Conservation (phyloP, 73 alveolate genomes). For the Paramecium octaurelia region DNA sequence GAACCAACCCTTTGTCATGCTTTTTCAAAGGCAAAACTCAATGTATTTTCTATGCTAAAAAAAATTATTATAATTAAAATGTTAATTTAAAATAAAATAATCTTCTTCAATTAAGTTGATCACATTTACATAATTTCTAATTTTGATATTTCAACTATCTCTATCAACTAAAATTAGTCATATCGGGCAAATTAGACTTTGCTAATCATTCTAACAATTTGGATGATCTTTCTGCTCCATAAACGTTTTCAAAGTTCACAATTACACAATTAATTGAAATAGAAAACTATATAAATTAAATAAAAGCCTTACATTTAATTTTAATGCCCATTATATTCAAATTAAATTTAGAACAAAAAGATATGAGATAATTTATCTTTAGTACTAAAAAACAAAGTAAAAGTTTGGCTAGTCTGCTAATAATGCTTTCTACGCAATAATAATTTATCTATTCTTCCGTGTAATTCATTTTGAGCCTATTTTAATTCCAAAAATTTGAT, state of each 20-base stretch:
- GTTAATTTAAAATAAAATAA: neutral
- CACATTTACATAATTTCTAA: neutral
- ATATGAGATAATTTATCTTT: no score
- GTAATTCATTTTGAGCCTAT: no score
- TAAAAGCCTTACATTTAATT: no score
- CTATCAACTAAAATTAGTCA: neutral
- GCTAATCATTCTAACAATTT: neutral
- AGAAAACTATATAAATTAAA: no score
- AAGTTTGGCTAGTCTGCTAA: no score
- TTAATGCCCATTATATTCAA: no score
- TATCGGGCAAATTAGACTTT: neutral
- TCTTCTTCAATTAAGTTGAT: neutral
- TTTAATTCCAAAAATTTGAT: no score
- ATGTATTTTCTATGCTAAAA: neutral
- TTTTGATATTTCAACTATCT: neutral
- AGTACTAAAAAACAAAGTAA: no score
- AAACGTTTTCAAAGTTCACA: neutral
- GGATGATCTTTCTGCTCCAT: neutral
- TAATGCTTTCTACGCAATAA: no score
- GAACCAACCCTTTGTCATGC: neutral
- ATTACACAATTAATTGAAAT: neutral
- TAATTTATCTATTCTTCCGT: no score
- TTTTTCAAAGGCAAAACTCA: neutral
- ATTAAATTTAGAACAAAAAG: no score
- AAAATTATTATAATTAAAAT: neutral